Evolutionary conservation across 202 grass and related monocot genomes (phyloP), one percentile per base, ranked within the genome.

Genomic region (Saccharum hybrid): DNA sequence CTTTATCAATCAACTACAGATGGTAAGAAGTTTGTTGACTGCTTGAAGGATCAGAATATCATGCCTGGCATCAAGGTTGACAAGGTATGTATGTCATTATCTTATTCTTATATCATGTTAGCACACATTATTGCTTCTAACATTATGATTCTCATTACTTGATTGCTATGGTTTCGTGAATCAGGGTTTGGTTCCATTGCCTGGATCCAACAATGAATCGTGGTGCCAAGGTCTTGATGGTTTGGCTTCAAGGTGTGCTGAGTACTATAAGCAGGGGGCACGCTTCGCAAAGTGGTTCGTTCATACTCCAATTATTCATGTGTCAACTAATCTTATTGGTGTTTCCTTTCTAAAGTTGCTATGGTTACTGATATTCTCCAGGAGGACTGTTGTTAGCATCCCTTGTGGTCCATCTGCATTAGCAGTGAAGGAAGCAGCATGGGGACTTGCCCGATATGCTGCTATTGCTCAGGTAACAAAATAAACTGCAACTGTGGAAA

Each of bases 181-280:
- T 51, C 11, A 99, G 93, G 96, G 96, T 45, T 88, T 99, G 81
- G 93, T 96, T 77, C 93, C 96, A 46, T 86, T 99, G 81, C 96
- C 91, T 7, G 96, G 93, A 81, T 99, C 93, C 62, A 96, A 96
- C 74, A 96, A 89, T 82, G 96, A 99, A 81, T 99, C 96, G 7
- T 99, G 96, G 96, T 99, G 96, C 86, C 96, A 99, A 99, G 96
- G 96, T 56, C 86, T 99, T 66, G 96, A 99, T 80, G 96, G 93
- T 62, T 86, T 99, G 88, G 93, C 96, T 26, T 96, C 96, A 81
- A 90, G 96, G 90, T 92, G 88, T 86, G 91, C 93, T 2, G 93
- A 99, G 59, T 99, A 96, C 68, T 96, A 96, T 88, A 96, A 96
- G 75, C 91, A 99, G 88, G 96, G 96, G 18, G 96, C 93, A 61